A percentile compares a stretch with the other conserved stretches of the same genome.
These are phyloP conservation scores for Domatiomyces globalis DNA, from an alignment of 2,329 filamentous ascomycete species.

Conservation along the genomic window DNA sequence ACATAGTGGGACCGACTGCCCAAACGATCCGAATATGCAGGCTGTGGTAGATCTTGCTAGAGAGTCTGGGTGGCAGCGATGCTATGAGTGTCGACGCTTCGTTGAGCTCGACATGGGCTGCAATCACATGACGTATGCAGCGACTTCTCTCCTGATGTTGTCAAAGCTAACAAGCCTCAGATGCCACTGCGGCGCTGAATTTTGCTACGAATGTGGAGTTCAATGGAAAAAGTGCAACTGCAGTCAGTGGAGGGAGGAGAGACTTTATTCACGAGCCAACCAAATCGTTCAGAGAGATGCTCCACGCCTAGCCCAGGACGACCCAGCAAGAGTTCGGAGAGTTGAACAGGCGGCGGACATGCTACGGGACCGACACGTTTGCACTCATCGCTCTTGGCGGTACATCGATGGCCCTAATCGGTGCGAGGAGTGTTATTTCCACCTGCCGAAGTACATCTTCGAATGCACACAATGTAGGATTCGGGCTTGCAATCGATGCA, in stretches of 20 bases:
- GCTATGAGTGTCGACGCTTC: constrained; percentile 53
- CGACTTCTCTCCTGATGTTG: neutral
- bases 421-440: constrained; percentile 11
- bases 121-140: constrained; percentile 24
- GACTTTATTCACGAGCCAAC: constrained; percentile 13
- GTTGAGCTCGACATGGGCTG: constrained; percentile 23
- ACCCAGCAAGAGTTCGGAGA: neutral
- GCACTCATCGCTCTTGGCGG: constrained; percentile 8
- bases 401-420: constrained; percentile 2
- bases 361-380: constrained; percentile 12
- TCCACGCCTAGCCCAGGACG: constrained; percentile 3
- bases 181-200: constrained; percentile 21
- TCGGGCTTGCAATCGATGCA: constrained; percentile 9
- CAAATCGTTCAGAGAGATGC: constrained; percentile 9
- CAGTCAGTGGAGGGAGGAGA: constrained; percentile 18
- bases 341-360: constrained; percentile 5
- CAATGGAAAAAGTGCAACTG: constrained; percentile 21
- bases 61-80: constrained; percentile 59
- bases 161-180: constrained; percentile 8
- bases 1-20: constrained; percentile 29
- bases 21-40: constrained; percentile 16
- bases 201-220: constrained; percentile 22
- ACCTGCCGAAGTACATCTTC: constrained; percentile 10
- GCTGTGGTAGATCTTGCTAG: constrained; percentile 46
- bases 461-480: constrained; percentile 10